Evolutionary conservation across 257 asterid species (phyloP), one percentile per base, ranked within the genome.

Genomic region (Ophiorrhiza pumila): DNA sequence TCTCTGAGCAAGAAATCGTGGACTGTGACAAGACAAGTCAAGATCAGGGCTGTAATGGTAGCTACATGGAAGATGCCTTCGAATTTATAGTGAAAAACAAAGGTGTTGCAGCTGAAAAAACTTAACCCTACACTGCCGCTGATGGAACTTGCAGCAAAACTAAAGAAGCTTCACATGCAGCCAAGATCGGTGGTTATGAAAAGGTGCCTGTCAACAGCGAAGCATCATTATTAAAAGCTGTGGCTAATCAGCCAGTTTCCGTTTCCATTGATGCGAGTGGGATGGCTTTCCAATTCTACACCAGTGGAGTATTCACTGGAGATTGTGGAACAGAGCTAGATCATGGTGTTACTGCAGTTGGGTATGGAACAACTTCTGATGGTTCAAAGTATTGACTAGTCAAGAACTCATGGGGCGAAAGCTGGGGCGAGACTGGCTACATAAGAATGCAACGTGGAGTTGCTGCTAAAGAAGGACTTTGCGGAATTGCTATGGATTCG

Each of bases 21-120:
- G 86, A 82, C 22, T 82, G 86, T 18, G 86, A 82, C 76, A 68
- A 13, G 60, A 81, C 79, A 43, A 73, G 70, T 46, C 61, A 78
- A 15, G 85, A 81, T 46, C 76, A 81, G 42, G 85, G 85, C 43
- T 81, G 85, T 20, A 68, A 46, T 4, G 85, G 83, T 1, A 80
- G 83, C 2, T 68, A 71, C 73, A 78, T 75, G 83, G 85, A 81
- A 42, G 83, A 78, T 23, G 85, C 85, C 66, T 81, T 78, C 39
- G 72, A 32, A 18, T 78, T 81, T 75, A 81, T 81, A 8, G 53
- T 53, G 4, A 68, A 66, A 32, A 81, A 81, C 82, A 81, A 81
- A 43, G 85, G 85, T 15, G 25, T 77, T 4, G 77, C 82, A 74
- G 12, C 75, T 5, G 76, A 72, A 72, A 23, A 47, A 20, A 47